phyloP scores from a whole-genome alignment of 2,329 filamentous ascomycete species.

The Ceratocystis cubensis region DNA sequence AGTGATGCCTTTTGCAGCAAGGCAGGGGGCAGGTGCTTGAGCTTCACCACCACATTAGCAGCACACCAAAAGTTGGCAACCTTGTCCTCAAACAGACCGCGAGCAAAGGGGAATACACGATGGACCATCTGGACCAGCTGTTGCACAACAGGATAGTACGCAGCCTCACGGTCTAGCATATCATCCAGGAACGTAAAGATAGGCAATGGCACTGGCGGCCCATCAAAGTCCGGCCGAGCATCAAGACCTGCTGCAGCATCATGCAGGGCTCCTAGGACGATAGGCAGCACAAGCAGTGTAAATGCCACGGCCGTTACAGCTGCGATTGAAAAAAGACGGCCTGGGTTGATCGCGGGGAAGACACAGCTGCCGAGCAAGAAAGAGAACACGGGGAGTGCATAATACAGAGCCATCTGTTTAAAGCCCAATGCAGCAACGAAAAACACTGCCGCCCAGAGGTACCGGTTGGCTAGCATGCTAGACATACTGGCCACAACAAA shows the following conservation, averaged over 20 bases:
- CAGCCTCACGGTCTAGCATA: conserved; percentile 49
- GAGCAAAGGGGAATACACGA: conserved; percentile 87
- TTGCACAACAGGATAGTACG: conserved; percentile 62
- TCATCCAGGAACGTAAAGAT: conserved; percentile 46
- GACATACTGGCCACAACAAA: conserved; percentile 77
- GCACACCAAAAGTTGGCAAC: conserved; percentile 98
- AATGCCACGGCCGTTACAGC: conserved; percentile 62
- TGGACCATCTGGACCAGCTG: conserved; percentile 76
- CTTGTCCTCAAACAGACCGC: conserved; percentile 97
- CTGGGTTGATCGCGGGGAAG: conserved; percentile 55
- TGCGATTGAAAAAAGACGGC: conserved; percentile 62
- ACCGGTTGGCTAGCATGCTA: conserved; percentile 71
- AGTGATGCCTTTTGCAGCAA: conserved; percentile 68
- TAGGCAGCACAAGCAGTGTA: conserved; percentile 58
- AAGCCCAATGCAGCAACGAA: conserved; percentile 91
- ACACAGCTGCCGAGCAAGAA: conserved; percentile 80
- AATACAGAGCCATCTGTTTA: conserved; percentile 99
- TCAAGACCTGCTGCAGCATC: conserved; percentile 51
- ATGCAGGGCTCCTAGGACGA: conserved; percentile 59
- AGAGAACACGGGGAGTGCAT: conserved; percentile 82
- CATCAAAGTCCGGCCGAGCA: conserved; percentile 18
- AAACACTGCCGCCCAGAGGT: conserved; percentile 81
- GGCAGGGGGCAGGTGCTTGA: conserved; percentile 57
- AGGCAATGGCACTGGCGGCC: conserved; percentile 35
- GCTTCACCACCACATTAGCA: conserved; percentile 77